Evolutionary conservation across 2,329 filamentous ascomycete genomes (phyloP), one percentile per base, ranked within the genome.

Genomic region (Chrysoporthe deuterocubensis): DNA sequence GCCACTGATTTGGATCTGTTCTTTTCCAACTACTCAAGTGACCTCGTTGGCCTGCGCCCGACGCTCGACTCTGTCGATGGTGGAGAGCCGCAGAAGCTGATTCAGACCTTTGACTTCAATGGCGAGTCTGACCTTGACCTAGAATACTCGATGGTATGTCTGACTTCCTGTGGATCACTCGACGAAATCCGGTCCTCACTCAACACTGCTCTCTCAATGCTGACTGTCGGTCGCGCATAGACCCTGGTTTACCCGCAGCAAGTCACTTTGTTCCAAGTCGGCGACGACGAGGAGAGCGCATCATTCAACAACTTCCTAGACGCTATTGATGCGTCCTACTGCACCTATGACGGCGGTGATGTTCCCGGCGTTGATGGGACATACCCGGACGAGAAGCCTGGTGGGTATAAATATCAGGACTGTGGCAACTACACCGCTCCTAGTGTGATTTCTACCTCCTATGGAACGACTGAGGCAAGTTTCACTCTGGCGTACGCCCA

Each of bases 291-390:
- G 40, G 66, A 68, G 42, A 50, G 66, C 21, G 71, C 69, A 1
- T 71, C 69, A 1, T 70, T 70, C 65, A 83, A 84, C 73, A 83
- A 80, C 59, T 83, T 84, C 73, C 75, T 82, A 18, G 81, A 82
- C 67, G 81, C 81, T 54, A 76, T 83, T 40, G 81, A 83, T 71
- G 81, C 79, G 2, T 81, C 79, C 21, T 85, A 84, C 73, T 84
- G 83, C 76, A 79, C 77, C 4, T 80, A 79, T 62, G 60, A 67
- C 37, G 71, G 67, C 11, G 74, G 78, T 58, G 77, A 78, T 3
- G 67, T 70, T n/a, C 43, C 68, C 14, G 69, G 71, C 8, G 74
- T 83, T 16, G 83, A 85, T 67, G 79, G 81, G 2, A 73, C 75
- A 0, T 85, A 85, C 69, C 84, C 83, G 0, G 78, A 84, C 69